Conservation (phyloP, 78 protist species). For the Parvularia atlantis region DNA sequence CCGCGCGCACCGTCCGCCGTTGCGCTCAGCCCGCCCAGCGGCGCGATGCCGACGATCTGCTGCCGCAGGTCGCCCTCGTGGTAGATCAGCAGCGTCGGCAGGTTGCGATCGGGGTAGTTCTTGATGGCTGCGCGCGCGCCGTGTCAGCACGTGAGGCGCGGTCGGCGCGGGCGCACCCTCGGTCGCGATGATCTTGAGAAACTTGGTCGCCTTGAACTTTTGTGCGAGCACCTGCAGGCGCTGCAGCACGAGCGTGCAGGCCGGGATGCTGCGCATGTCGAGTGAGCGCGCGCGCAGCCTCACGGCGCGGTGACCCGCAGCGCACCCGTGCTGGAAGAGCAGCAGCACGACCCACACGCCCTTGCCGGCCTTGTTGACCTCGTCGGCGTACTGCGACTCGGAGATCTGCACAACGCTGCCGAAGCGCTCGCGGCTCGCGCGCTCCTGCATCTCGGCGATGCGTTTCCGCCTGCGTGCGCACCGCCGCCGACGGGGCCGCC, state of each 20-base stretch:
- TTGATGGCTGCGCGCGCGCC: too few relatives aligned
- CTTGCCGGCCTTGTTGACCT: conserved; percentile 25
- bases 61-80: conserved; percentile 28
- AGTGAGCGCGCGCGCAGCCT: background rate
- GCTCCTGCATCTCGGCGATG: conserved; percentile 7
- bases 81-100: conserved; percentile 65
- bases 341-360: conserved; percentile 50
- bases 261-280: conserved; percentile 26
- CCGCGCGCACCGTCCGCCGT: conserved; percentile 21
- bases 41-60: conserved; percentile 37
- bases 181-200: conserved; percentile 12
- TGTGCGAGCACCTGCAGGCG: conserved; percentile 35
- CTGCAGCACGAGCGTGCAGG: conserved; percentile 33
- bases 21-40: conserved; percentile 29
- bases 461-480: conserved; percentile 1
- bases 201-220: conserved; percentile 54
- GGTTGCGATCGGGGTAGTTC: conserved; percentile 63
- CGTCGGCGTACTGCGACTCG: conserved; percentile 2
- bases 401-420: conserved; percentile 15
- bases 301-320: too few relatives aligned
- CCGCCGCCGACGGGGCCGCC: background rate
- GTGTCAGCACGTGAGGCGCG: too few relatives aligned
- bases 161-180: too few relatives aligned
- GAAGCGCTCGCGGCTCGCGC: background rate
- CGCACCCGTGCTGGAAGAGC: conserved; percentile 35